These are phyloP conservation scores for Euphorbia tirucalli DNA, from an alignment of 345 rosid genomes.

Conservation along the genomic window DNA sequence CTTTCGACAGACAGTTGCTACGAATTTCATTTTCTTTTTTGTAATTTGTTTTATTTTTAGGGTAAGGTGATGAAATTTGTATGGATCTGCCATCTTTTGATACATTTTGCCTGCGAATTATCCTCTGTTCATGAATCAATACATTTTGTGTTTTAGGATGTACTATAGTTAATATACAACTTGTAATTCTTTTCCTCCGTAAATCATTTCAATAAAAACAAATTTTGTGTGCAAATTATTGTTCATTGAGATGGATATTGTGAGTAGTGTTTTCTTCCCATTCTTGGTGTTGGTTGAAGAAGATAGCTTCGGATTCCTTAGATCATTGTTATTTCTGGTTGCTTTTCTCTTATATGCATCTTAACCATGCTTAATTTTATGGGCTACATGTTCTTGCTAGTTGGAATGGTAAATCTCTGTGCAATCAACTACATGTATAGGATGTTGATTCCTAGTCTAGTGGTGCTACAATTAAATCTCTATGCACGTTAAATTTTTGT, in stretches of 20 bases:
- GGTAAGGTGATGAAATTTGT: background rate
- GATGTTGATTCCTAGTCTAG: background rate
- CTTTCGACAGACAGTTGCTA: background rate
- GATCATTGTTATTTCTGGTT: background rate
- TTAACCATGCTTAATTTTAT: background rate
- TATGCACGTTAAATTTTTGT: background rate
- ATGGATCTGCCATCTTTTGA: slow-evolving; percentile 3
- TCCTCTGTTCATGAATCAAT: background rate
- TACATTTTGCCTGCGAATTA: background rate
- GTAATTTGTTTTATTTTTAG: background rate
- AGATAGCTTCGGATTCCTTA: background rate
- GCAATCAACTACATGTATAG: background rate
- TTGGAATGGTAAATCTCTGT: background rate
- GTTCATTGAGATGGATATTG: too few relatives aligned
- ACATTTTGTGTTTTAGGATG: background rate
- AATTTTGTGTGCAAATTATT: background rate
- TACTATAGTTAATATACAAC: background rate
- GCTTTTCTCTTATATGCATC: background rate
- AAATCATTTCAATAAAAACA: background rate
- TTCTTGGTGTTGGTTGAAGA: background rate
- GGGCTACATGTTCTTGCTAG: background rate
- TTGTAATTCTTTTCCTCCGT: slow-evolving; percentile 1
- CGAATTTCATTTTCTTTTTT: background rate
- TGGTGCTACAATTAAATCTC: background rate
- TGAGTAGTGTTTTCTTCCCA: too few relatives aligned